These are phyloP conservation scores for Bipolaris victoriae DNA, from an alignment of 2,329 filamentous ascomycete genomes.

Conservation along the genomic window DNA sequence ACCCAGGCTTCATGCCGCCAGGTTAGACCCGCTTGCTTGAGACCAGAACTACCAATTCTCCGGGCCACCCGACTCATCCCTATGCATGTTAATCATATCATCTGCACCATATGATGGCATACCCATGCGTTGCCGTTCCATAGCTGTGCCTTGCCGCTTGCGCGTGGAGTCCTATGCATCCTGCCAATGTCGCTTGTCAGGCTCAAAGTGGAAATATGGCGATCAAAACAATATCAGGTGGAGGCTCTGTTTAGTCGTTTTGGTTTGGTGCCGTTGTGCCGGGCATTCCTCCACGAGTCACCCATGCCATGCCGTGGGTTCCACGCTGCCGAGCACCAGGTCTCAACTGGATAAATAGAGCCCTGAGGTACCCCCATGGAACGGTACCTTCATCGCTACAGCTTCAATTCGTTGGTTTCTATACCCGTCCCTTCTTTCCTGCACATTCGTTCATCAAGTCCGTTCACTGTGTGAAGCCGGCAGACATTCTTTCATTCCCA, in stretches of 20 bases:
- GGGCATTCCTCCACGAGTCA: slow-evolving; percentile 12
- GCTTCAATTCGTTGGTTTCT: slow-evolving; percentile 31
- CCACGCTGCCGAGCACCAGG: not conserved
- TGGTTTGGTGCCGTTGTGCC: slow-evolving; percentile 22
- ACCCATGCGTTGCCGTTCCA: slow-evolving; percentile 14
- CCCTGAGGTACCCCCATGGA: slow-evolving; percentile 9
- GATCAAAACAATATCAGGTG: slow-evolving; percentile 16
- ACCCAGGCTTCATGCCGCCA: slow-evolving; percentile 30
- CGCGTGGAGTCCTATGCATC: slow-evolving; percentile 22
- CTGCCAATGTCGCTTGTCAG: slow-evolving; percentile 36
- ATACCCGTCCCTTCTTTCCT: slow-evolving; percentile 38
- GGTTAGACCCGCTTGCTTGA: slow-evolving; percentile 14
- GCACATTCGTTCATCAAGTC: slow-evolving; percentile 37
- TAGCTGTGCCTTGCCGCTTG: slow-evolving; percentile 19
- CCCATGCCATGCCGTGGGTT: not conserved
- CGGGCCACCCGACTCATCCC: slow-evolving; percentile 9
- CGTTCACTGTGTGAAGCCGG: slow-evolving; percentile 44
- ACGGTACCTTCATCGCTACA: slow-evolving; percentile 31
- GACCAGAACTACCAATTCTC: slow-evolving; percentile 15
- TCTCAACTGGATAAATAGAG: slow-evolving; percentile 32
- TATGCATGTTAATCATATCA: slow-evolving; percentile 15
- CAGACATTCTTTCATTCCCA: slow-evolving; percentile 40
- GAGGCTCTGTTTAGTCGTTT: slow-evolving; percentile 22
- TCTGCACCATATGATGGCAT: slow-evolving; percentile 10
- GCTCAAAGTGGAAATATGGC: slow-evolving; percentile 20